Base-by-base conservation (phyloP, 2,329 filamentous ascomycete genomes). In the Juglanconis sp. region DNA sequence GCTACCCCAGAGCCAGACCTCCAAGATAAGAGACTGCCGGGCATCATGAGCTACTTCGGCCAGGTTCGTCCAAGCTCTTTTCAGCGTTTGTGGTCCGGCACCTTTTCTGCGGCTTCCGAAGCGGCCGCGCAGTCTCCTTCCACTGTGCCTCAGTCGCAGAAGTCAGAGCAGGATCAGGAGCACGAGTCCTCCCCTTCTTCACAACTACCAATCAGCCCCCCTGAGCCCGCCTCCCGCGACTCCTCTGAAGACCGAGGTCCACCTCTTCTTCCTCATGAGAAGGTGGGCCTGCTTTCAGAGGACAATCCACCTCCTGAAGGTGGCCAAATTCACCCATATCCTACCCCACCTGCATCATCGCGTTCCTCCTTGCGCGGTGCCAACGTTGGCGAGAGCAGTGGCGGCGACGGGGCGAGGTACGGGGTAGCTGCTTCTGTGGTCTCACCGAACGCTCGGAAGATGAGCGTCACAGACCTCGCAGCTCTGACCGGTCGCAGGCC, bases 41-140 rank as follows among this genome's bases (percentile, higher is more conserved):
- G 92, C 74, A 96, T 98, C 80, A 89, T 95, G 84, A 96, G 89
- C 82, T 97, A 95, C 83, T 96, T 98, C 85, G 90, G 89, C 81
- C 95, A 99, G 94, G 95, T 99, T 96, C 88, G 95, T 97, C 85
- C 85, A 83, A 86, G 85, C 81, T 86, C 87, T 87, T 83, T 84
- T 83, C 77, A 80, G 68, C 72, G 74, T 73, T 75, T 74, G 69
- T 73, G 73, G 67, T 74, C 72, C 68, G 69, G 72, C 67, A 70
- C 70, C 62, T 74, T 73, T 68, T 70, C 71, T 70, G 72, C 69
- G 65, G 69, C 72, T 73, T 69, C 74, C 74, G 68, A 74, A 71
- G 69, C 71, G 69, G 72, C 73, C 67, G 68, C 73, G 68, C 68
- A 68, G 63, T 67, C 70, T 62, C 70, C 69, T 48, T 59, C 65